Base-by-base conservation (phyloP, 176 grass and related monocot species). In the Echinochloa phyllopogon region DNA sequence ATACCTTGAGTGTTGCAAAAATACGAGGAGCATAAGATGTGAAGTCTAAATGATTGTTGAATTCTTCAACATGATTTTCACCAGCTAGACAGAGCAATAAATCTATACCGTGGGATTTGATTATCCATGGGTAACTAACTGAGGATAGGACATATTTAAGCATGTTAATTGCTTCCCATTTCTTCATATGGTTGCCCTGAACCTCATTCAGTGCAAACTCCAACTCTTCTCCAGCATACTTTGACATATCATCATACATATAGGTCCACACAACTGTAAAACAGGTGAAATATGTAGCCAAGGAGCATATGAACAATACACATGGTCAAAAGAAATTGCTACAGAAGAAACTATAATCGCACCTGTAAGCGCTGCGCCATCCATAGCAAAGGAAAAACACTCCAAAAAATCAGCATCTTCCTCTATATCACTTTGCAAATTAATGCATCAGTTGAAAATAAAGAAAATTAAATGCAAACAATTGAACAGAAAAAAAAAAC, bases 351-450 rank as follows among this genome's bases (percentile, higher is more conserved):
- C 64, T 71, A 86, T 75, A 62, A 76, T 72, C 48, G 77, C 69
- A 97, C 95, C 92, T 94, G 93, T 79, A 86, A 98, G 86, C 64
- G 37, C 49, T 88, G 95, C 88, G 72, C 95, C 92, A 79, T 91
- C 87, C 82, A 83, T 87, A 60, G 87, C 83, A 75, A 73, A 84
- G 58, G 91, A 85, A 89, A 95, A 95, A 55, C 79, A 88, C 17
- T 77, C 42, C 65, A 88, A 5, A 79, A 90, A 64, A 37, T 87
- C 82, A 40, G 76, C 84, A 59, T 86, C 90, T 55, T 91, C 90
- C 50, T 86, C 95, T 92, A 86, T 75, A 90, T 81, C 80, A 86
- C 64, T 84, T 89, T 85, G 47, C 75, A 62, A 88, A 84, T 36
- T 63, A 63, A 94, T 85, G 27, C n/a, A 83, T 83, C 65, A 90